phyloP scores from a whole-genome alignment of 148 eudicot species.

The Rhododendron molle region DNA sequence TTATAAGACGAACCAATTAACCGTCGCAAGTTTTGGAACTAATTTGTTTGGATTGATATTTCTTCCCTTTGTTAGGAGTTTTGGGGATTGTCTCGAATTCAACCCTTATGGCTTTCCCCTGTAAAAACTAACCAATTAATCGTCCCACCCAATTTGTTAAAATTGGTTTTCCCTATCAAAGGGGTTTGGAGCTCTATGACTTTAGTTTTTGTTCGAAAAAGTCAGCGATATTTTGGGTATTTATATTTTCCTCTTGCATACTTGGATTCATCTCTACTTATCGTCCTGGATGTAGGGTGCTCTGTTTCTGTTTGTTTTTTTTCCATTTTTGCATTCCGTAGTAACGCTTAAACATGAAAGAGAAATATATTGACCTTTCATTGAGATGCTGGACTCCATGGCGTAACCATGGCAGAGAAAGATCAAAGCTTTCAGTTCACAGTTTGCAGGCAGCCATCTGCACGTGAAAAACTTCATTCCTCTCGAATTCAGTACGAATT shows the following conservation, averaged over 20 bases:
- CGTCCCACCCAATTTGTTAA: background rate
- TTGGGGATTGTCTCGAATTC: background rate
- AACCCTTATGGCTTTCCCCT: no score
- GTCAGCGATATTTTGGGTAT: background rate
- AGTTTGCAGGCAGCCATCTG: background rate
- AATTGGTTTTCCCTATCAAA: background rate
- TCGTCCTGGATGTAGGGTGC: background rate
- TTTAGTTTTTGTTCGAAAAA: background rate
- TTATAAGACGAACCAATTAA: background rate
- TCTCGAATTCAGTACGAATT: constrained; percentile 2
- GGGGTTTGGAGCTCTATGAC: background rate
- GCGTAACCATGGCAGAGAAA: background rate
- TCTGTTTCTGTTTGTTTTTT: background rate
- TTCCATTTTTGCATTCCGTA: background rate
- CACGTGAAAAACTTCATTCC: background rate
- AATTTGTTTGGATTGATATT: no score
- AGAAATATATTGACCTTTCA: background rate
- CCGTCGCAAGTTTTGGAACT: background rate
- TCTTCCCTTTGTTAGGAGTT: background rate
- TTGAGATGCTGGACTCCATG: background rate
- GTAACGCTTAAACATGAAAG: background rate
- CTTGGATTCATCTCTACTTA: background rate
- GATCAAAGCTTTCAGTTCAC: background rate
- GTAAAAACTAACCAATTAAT: background rate
- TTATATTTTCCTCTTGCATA: background rate